Percentiles rank a stretch among this genome's conserved stretches.
These are phyloP conservation scores for Coffea canephora DNA, from an alignment of 257 asterid species.

Conservation along the genomic window DNA sequence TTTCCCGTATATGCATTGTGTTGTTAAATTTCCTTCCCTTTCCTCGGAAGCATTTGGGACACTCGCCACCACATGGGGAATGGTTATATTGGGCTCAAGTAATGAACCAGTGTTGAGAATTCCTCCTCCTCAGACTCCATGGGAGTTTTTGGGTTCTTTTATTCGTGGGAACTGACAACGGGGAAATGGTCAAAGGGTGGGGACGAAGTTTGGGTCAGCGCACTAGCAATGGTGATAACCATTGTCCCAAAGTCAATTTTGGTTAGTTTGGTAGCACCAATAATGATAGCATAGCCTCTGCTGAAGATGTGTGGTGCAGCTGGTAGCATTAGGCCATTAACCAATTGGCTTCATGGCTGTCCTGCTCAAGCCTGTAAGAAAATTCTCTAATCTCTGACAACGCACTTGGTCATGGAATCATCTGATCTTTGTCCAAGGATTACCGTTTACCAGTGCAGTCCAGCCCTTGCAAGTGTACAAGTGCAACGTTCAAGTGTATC, in stretches of 20 bases:
- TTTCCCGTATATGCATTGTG: background rate
- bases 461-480: too few species aligned
- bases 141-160: background rate
- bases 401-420: conserved; percentile 1
- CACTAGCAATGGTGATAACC: conserved; percentile 18
- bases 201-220: background rate
- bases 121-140: background rate
- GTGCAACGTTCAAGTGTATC: too few species aligned
- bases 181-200: conserved; percentile 5
- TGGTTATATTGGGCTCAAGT: background rate
- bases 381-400: background rate
- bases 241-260: background rate
- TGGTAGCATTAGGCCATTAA: conserved; percentile 3
- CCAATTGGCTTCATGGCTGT: conserved; percentile 3
- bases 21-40: background rate
- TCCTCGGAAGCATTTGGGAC: background rate
- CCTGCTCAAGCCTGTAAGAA: background rate
- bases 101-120: background rate
- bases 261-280: background rate
- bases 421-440: background rate
- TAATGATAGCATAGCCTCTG: background rate
- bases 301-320: conserved; percentile 7
- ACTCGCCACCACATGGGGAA: background rate
- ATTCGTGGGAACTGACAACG: background rate
- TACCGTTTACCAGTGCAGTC: too few species aligned